Conservation (phyloP, 305 asterid species). For the Solanum hybrid region DNA sequence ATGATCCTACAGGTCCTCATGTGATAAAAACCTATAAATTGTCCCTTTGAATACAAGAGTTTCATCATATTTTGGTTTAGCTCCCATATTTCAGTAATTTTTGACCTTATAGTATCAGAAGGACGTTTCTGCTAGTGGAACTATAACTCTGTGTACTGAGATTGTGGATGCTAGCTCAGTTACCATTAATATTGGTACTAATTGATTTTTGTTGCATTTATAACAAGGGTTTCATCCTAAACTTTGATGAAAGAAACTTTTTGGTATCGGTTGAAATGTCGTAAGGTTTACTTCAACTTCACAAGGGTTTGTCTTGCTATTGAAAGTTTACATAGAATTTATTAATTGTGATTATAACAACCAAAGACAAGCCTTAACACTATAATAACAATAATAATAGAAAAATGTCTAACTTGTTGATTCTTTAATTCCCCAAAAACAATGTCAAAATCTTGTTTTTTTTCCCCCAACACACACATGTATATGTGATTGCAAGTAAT, state of each 20-base stretch:
- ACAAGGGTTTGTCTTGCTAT: background rate
- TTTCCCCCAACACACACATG: background rate
- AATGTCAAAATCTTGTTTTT: background rate
- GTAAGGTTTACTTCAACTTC: background rate
- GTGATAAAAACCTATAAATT: background rate
- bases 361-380: background rate
- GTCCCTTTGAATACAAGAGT: background rate
- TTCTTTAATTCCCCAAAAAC: background rate
- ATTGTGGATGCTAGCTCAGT: background rate
- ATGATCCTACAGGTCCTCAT: background rate
- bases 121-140: background rate
- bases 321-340: background rate
- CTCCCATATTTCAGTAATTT: background rate
- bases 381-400: background rate
- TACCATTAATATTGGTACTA: background rate
- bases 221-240: background rate
- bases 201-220: background rate
- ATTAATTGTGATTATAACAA: background rate
- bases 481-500: background rate
- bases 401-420: background rate
- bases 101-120: background rate
- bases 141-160: background rate
- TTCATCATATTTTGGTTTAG: background rate
- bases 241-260: background rate
- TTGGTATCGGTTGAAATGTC: background rate